Percentiles rank a stretch among this genome's conserved stretches.
These are phyloP conservation scores for Aspergillus aculeatinus DNA, from an alignment of 2,329 filamentous ascomycete species.

Conservation along the genomic window DNA sequence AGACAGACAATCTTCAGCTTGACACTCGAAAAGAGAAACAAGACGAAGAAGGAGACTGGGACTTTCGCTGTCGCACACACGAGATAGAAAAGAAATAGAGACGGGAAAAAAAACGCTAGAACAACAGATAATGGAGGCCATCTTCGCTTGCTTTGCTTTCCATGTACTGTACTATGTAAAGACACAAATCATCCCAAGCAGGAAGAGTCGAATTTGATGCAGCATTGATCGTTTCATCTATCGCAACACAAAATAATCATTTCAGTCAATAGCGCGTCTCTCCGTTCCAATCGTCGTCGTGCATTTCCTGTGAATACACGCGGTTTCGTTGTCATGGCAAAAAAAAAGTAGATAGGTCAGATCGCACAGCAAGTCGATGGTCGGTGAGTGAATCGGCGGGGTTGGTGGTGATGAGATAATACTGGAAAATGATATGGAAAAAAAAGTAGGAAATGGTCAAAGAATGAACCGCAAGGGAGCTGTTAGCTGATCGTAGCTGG, in stretches of 20 bases:
- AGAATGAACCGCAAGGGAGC: not conserved
- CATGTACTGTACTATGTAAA: not conserved
- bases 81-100: conserved; percentile 3
- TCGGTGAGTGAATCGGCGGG: conserved; percentile 5
- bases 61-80: conserved; percentile 10
- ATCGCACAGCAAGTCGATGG: conserved; percentile 6
- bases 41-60: conserved; percentile 9
- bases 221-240: conserved; percentile 20
- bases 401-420: conserved; percentile 6
- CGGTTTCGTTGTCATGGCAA: not conserved
- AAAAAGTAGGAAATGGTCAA: conserved; percentile 3
- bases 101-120: conserved; percentile 1
- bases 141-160: not conserved
- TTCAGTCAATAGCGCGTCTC: conserved; percentile 25
- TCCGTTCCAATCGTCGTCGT: conserved; percentile 26
- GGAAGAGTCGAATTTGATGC: conserved; percentile 1
- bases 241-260: conserved; percentile 14
- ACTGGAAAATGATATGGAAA: conserved; percentile 8
- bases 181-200: conserved; percentile 13
- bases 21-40: conserved; percentile 11
- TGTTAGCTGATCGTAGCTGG: not conserved
- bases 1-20: not conserved
- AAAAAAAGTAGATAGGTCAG: conserved; percentile 11
- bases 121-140: not conserved
- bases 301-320: conserved; percentile 5